Base-by-base conservation (phyloP, 2,329 filamentous ascomycete genomes). In the Knufia petricola region DNA sequence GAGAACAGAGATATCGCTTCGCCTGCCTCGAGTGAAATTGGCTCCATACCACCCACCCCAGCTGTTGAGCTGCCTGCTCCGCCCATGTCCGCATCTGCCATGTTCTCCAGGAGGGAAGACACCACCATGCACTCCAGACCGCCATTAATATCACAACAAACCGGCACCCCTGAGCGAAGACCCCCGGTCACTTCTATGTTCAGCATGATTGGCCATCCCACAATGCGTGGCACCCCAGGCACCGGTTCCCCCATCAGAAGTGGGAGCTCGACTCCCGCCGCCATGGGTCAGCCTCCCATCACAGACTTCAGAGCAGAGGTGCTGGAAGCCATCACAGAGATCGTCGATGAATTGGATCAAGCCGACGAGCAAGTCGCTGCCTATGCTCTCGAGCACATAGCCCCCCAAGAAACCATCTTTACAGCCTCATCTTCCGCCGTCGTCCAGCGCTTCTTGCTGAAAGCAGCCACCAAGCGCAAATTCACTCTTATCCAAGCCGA, bases 321-420 rank as follows among this genome's bases (percentile, higher is more conserved):
- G 21, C 82, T 95, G 56, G 86, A 92, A 59, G 92, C 89, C 36
- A 95, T 98, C 60, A 82, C 87, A 60, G 92, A 98, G 65, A 88
- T 98, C 52, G 85, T 94, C 65, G 92, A 98, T 62, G 92, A 98
- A 68, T 82, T 98, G 49, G 84, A 85, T 56, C 85, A 90, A 62
- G 88, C 88, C 6, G 92, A 95, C 63, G 87, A 94, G 61, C 88
- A 95, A 66, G 94, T 98, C 59, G 86, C 90, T 1, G 80, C 81
- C 19, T 85, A 88, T 55, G 86, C 89, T 2, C 84, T 94, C 54
- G 86, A 94, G 41, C 86, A 95, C 65, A 94, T 98, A 55, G 87
- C 94, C 63, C 85, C 87, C 1, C 88, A 90, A 62, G 90, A 98
- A 66, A 84, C 89, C 58, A 86, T 98, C 54, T 78, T 98, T 53